Evolutionary conservation across 768 basidiomycete genomes (phyloP), one percentile per base, ranked within the genome.

Genomic region (Tylopilus vinaceipallidus): DNA sequence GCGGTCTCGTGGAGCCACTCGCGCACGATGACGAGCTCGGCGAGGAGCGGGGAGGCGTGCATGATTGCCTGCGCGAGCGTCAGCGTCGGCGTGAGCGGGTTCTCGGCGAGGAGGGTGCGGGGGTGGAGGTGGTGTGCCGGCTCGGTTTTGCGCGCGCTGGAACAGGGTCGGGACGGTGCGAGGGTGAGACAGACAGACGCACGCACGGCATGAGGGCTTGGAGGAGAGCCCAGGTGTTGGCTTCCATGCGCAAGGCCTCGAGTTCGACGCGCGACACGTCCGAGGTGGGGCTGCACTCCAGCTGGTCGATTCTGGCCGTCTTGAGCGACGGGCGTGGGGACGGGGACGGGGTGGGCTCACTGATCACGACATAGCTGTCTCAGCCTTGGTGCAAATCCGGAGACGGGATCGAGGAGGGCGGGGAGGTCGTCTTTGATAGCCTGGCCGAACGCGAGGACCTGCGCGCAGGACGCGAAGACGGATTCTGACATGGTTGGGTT

Each of bases 1-100:
- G 88, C 86, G 0, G 80, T 86, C 35, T 90, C 87, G 53, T 91
- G 88, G 1, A 92, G 75, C 91, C 91, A 94, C 65, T 92, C 89
- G n/a, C 88, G 81, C 8, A 92, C 83, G 37, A 88, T 82, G 39
- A 89, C 75, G 47, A 92, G 87, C 52, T 91, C 91, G 1, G 79
- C 69, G 30, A 92, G 81, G 2, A 85, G 74, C 0, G 80, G 81
- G 0, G 84, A 88, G 3, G 80, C 69, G 41, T 78, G 69, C 75
- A 94, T 78, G 43, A 90, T 80, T 3, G 82, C 78, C 61, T 90
- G 84, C 0, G 86, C 87, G 23, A 94, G 77, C 0, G 83, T 83
- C 5, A 82, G 77, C 0, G 87, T 83, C 0, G 92, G 90, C 0
- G 86, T 88, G 68, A 92, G 94, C 0, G 91, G 89, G 61, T 95